phyloP scores from a whole-genome alignment of 108 stramenopile species.

The Fistulifera pelliculosa region DNA sequence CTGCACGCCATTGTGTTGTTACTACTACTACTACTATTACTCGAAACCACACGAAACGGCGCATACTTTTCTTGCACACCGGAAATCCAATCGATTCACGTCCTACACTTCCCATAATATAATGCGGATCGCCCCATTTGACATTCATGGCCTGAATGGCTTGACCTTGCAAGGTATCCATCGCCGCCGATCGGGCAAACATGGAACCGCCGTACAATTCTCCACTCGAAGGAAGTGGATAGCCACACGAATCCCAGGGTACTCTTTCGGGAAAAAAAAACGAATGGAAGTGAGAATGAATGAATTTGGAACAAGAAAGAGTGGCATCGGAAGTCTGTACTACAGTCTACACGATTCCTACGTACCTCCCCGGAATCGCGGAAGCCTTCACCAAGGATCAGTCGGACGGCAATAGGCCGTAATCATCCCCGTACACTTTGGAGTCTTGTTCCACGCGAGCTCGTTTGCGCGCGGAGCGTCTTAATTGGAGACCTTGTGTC shows the following conservation, averaged over 20 bases:
- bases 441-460: slow-evolving; percentile 31
- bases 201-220: slow-evolving; percentile 82
- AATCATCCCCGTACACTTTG: slow-evolving; percentile 71
- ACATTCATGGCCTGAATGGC: slow-evolving; percentile 79
- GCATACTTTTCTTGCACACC: slow-evolving; percentile 87
- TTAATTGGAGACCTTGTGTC: slow-evolving; percentile 27
- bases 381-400: slow-evolving; percentile 74
- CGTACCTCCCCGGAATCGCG: slow-evolving; percentile 78
- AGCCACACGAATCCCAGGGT: slow-evolving; percentile 88
- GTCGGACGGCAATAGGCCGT: slow-evolving; percentile 72
- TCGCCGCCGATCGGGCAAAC: slow-evolving; percentile 72
- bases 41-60: slow-evolving; percentile 38
- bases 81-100: slow-evolving; percentile 71
- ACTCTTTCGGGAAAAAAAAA: slow-evolving; percentile 42
- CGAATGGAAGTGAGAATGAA: slow-evolving; percentile 6
- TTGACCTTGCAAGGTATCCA: slow-evolving; percentile 64
- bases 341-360: background rate
- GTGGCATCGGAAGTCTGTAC: background rate
- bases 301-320: slow-evolving; percentile 1
- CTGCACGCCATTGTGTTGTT: background rate
- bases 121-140: slow-evolving; percentile 55
- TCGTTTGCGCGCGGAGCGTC: slow-evolving; percentile 35
- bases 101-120: slow-evolving; percentile 29
- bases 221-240: slow-evolving; percentile 57
- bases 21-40: slow-evolving; percentile 7